Base-by-base conservation (phyloP, 805 yeast species). In the Ogataea siamensis region DNA sequence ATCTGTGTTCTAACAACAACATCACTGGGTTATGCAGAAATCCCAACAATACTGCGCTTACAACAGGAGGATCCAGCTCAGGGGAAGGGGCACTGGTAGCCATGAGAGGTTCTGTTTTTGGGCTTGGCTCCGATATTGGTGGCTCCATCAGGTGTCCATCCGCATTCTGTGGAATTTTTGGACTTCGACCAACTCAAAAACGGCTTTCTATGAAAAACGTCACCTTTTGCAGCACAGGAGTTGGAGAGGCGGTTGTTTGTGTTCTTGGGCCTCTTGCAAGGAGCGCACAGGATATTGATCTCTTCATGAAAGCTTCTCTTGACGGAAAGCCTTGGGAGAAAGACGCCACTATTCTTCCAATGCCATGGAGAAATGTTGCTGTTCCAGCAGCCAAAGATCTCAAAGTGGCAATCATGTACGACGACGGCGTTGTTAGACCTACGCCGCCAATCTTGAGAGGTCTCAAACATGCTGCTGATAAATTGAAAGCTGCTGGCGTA, bases 401-500 rank as follows among this genome's bases (percentile, higher is more conserved):
- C 31, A 73, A 66, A 39, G 53, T 76, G 26, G 83, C 77, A 7
- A 64, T 76, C 23, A 50, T 69, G 46, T 64, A 61, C 47, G 68
- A 66, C 36, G 80, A 73, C 47, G 73, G 73, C 5, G 66, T 73
- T 18, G 70, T 71, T 32, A 63, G 60, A 39, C 80, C 81, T n/a
- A 64, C 74, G 5, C 78, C 82, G 10, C 70, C 71, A 22, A 58
- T 66, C 31, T 20, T 55, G 5, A 49, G 71, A 35, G 65, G 59
- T 14, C 62, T 84, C 51, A 65, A 73, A 39, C 59, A 61, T 23
- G 73, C 76, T 2, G 80, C 63, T 4, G 70, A 63, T 2, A 76
- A 73, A 42, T 67, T 84, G 47, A 59, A 62, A 40, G 70, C 64
- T 0, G 80, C 83, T 1, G 83, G 83, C 13, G 78, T 62, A 16